Base-by-base conservation (phyloP, 2,329 filamentous ascomycete species). In the Rugonectria rugulosa region DNA sequence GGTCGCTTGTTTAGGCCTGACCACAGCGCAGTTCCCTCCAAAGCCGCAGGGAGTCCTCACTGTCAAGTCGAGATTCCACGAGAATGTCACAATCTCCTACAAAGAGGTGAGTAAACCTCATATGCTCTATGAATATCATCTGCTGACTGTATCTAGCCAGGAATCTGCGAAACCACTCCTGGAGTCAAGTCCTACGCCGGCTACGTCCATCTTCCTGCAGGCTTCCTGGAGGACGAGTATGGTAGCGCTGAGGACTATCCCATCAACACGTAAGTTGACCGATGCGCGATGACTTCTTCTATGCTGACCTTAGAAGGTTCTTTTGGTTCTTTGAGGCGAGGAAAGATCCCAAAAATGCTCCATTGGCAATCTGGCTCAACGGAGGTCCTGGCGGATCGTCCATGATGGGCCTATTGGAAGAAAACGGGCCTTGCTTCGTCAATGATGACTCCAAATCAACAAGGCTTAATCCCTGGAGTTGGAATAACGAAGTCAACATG, bases 401-500 rank as follows among this genome's bases (percentile, higher is more conserved):
- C 11, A 51, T 66, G 59, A 58, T 61, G 36, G 64, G 62, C 1
- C 37, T 66, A 3, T 56, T 63, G 17, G 46, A 58, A 15, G 61
- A 64, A 42, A 77, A 81, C 52, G 86, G 86, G 6, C 79, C 77
- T 14, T 84, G 76, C 65, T 70, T 81, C 59, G 69, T 82, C 24
- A 69, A 81, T 48, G 68, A 79, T 57, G 73, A 81, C 45, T 77
- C 75, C 34, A 79, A 82, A 51, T 77, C 78, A 21, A 87, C 83
- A 1, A 73, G 78, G 20, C 75, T 81, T 19, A 80, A 85, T 53
- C 77, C 82, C 47, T 89, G 83, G 81, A 84, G 85, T 34, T 89
- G 86, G 86, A 86, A 89, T 70, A 78, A 72, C 29, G 70, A 74
- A 48, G 76, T 76, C 55, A 79, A 79, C 59, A 76, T 80, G 75